Evolutionary conservation across 1,284 basidiomycete genomes (phyloP).

Genomic region (Cryptococcus maquisensis): DNA sequence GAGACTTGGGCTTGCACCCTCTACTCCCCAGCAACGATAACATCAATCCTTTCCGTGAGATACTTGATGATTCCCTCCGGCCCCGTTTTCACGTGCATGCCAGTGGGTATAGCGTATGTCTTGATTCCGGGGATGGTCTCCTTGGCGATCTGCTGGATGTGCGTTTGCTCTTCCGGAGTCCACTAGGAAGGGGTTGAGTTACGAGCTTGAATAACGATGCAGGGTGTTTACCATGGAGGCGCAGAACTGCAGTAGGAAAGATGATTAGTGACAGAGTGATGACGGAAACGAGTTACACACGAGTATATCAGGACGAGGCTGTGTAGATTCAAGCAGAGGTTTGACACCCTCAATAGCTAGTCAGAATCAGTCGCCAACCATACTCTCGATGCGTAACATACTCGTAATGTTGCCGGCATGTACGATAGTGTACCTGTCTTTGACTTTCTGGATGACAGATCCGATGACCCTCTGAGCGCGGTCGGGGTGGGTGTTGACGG

Average conservation of each 20-base stretch:
- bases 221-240: constrained; percentile 36
- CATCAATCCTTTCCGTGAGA: constrained; percentile 41
- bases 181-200: constrained; percentile 22
- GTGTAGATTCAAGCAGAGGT: constrained; percentile 31
- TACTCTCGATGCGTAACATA: constrained; percentile 8
- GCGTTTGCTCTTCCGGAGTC: constrained; percentile 46
- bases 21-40: constrained; percentile 27
- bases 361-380: neutral
- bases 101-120: constrained; percentile 44
- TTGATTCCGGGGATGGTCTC: constrained; percentile 45
- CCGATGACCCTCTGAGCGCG: constrained; percentile 44
- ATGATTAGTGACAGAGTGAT: neutral
- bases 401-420: constrained; percentile 45
- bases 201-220: neutral
- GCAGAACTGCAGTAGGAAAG: constrained; percentile 24
- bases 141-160: constrained; percentile 42
- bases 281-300: constrained; percentile 12
- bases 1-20: too few relatives aligned
- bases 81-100: constrained; percentile 42
- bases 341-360: constrained; percentile 38
- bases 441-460: constrained; percentile 40
- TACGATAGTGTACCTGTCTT: constrained; percentile 40
- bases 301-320: constrained; percentile 41
- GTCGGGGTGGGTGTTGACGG: constrained; percentile 46
- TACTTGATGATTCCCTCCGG: constrained; percentile 43